These are phyloP conservation scores for Colletotrichum tropicale DNA, from an alignment of 2,329 filamentous ascomycete species.

Conservation along the genomic window DNA sequence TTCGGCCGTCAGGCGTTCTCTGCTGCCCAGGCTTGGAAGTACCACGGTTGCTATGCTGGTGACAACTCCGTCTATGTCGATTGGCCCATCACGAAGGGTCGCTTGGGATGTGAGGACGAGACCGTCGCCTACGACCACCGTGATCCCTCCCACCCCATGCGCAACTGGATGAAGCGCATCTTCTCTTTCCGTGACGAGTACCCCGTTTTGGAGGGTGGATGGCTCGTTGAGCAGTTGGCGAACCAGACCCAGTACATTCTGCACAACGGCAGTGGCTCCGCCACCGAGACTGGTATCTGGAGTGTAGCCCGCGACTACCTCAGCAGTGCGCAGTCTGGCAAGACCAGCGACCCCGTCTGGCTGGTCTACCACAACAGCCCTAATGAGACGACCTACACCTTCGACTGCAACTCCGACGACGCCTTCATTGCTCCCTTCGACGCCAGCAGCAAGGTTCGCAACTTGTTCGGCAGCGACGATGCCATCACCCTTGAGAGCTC, in stretches of 20 bases:
- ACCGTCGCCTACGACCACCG: constrained; percentile 64
- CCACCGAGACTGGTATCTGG: constrained; percentile 65
- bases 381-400: constrained; percentile 54
- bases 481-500: constrained; percentile 55
- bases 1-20: constrained; percentile 69
- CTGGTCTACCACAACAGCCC: constrained; percentile 56
- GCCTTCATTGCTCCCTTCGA: constrained; percentile 63
- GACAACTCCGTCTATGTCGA: constrained; percentile 60
- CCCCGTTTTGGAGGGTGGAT: constrained; percentile 65
- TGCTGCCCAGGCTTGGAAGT: constrained; percentile 65
- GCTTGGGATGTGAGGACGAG: constrained; percentile 61
- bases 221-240: constrained; percentile 57
- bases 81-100: constrained; percentile 59
- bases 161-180: constrained; percentile 66
- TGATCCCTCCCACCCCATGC: constrained; percentile 64
- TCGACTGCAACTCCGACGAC: constrained; percentile 55
- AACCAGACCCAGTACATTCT: constrained; percentile 57
- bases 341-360: constrained; percentile 53
- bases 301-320: constrained; percentile 59
- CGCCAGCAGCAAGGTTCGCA: constrained; percentile 60
- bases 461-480: constrained; percentile 67
- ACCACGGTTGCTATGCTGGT: constrained; percentile 67
- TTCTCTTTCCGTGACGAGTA: constrained; percentile 62
- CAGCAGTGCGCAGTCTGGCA: constrained; percentile 52
- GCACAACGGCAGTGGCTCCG: constrained; percentile 55